phyloP scores from a whole-genome alignment of 345 rosid species.

The Cardiospermum halicacabum region DNA sequence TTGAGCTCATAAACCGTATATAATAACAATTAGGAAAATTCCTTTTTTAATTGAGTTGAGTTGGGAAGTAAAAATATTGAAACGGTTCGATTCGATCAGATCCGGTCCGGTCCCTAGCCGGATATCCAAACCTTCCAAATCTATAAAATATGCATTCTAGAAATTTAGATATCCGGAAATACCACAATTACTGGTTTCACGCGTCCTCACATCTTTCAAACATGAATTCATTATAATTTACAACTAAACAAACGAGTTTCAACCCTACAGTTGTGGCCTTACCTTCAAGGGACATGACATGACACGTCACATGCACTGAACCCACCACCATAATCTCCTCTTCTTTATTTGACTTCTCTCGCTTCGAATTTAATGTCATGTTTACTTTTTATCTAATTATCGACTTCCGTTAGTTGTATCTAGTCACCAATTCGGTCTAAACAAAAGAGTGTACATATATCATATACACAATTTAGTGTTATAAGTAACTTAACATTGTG shows the following conservation, averaged over 20 bases:
- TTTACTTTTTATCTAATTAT: neutral
- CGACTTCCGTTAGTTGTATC: neutral
- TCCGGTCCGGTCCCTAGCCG: too few species aligned
- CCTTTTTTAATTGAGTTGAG: too few species aligned
- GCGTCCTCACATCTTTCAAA: constrained; percentile 9
- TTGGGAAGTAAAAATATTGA: too few species aligned
- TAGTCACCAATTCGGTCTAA: neutral
- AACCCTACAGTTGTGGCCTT: constrained; percentile 10
- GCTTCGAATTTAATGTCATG: neutral
- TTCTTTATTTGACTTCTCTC: neutral
- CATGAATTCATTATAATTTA: neutral
- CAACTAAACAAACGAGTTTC: neutral
- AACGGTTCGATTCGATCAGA: too few species aligned
- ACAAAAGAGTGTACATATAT: too few species aligned
- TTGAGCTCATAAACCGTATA: too few species aligned
- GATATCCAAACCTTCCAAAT: too few species aligned
- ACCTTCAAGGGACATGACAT: constrained; percentile 16
- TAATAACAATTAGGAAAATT: too few species aligned
- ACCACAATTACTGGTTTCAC: constrained; percentile 11
- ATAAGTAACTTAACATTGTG: too few species aligned
- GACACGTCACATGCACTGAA: constrained; percentile 20
- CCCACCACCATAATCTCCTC: constrained; percentile 3
- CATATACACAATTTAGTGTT: too few species aligned
- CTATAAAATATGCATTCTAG: too few species aligned
- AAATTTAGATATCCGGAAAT: too few species aligned